A percentile compares a stretch with the other conserved stretches of the same genome.
Evolutionary conservation across 495 filamentous ascomycete species (phyloP).

Genomic region (Parmelia sp.): DNA sequence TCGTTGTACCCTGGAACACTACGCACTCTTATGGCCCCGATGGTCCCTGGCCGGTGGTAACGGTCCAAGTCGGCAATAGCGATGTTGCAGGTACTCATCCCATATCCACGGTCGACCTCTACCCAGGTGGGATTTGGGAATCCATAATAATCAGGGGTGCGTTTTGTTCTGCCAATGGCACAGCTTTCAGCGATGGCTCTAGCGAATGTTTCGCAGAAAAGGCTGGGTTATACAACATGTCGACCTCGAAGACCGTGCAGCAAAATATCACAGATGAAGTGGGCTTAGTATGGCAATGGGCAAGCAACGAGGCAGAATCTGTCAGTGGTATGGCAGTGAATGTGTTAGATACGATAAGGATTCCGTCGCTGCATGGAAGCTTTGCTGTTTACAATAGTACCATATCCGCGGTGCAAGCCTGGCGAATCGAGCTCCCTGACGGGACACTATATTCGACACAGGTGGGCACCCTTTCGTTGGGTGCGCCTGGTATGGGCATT

Average conservation of each 20-base stretch:
- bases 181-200: neutral
- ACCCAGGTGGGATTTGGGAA: conserved; percentile 14
- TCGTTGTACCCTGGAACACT: conserved; percentile 17
- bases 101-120: conserved; percentile 10
- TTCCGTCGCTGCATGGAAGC: conserved; percentile 4
- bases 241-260: conserved; percentile 2
- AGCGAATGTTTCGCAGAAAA: conserved; percentile 2
- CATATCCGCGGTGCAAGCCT: conserved; percentile 8
- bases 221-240: conserved; percentile 12
- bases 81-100: neutral
- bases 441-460: conserved; percentile 13
- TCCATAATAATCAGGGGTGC: conserved; percentile 1
- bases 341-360: conserved; percentile 9
- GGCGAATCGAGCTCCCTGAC: conserved; percentile 12
- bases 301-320: neutral
- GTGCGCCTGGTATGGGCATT: conserved; percentile 3
- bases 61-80: conserved; percentile 14
- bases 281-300: conserved; percentile 9
- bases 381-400: conserved; percentile 5
- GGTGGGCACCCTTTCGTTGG: conserved; percentile 16
- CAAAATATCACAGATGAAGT: conserved; percentile 2
- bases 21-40: conserved; percentile 20
- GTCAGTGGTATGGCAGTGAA: conserved; percentile 1
- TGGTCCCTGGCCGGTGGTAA: conserved; percentile 21
- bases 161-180: conserved; percentile 2